Percentiles rank a stretch among this genome's conserved stretches.
These are phyloP conservation scores for Citrus trifoliata DNA, from an alignment of 345 rosid genomes.

Conservation along the genomic window DNA sequence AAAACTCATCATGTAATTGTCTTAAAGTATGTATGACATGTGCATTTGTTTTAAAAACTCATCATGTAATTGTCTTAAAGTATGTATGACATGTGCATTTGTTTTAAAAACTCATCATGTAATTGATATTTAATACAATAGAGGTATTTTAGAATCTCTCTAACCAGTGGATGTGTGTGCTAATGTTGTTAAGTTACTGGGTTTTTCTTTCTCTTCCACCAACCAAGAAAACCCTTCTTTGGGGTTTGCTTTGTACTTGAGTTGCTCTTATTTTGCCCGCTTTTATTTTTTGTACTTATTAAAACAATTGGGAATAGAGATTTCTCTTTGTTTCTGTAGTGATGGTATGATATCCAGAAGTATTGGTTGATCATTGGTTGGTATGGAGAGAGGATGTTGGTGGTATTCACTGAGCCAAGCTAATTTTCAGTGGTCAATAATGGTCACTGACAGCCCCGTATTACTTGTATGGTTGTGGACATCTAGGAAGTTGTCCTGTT, in stretches of 20 bases:
- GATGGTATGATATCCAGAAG: neutral
- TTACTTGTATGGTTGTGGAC: neutral
- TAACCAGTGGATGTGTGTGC: neutral
- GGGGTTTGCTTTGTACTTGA: neutral
- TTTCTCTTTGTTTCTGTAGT: neutral
- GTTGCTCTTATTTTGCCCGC: neutral
- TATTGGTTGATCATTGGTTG: neutral
- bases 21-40: neutral
- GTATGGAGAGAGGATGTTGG: neutral
- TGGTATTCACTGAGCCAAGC: neutral
- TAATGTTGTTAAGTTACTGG: no score
- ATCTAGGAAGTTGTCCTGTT: neutral
- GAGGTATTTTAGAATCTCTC: no score
- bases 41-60: no score
- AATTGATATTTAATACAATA: no score
- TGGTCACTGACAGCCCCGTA: neutral
- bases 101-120: no score
- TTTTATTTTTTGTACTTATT: no score
- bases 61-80: no score
- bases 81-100: no score
- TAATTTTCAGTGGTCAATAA: neutral
- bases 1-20: no score
- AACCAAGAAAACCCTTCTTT: no score
- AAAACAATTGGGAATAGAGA: neutral
- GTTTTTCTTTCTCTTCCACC: no score